Base-by-base conservation (phyloP, 2,329 filamentous ascomycete genomes). In the Colletotrichum gloeosporioides region DNA sequence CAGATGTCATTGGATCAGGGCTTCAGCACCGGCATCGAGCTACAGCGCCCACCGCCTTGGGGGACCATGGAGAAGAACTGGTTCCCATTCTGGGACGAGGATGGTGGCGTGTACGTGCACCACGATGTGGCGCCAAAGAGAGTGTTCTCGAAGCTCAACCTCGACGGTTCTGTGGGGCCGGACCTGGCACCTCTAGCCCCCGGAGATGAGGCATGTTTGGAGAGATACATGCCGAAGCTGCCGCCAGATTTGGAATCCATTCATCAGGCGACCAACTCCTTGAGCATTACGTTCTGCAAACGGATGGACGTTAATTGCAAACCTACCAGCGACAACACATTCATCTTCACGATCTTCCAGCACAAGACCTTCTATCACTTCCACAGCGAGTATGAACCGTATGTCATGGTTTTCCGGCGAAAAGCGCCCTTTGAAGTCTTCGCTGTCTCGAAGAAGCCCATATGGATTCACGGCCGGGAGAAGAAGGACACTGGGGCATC, bases 211-310 rank as follows among this genome's bases (percentile, higher is more conserved):
- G 78, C 80, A 39, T 92, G 91, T 78, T 79, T 91, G 71, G 80
- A 77, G 3, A 86, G 81, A 44, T 88, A 87, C 77, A 83, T 92
- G 69, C 89, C 90, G 0, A 77, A 80, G 15, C 69, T 85, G 1
- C 79, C 79, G 1, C 77, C 79, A 0, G 75, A 83, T 5, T 76
- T 85, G 27, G 88, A 90, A 79, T 88, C 86, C 0, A 87, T 92
- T 34, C 91, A 92, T 79, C 91, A 93, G 80, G 88, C 91, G 8
- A 92, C 90, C 25, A 93, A 93, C 80, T 90, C 90, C 3, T 84
- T 92, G 1, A 82, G 86, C 2, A 82, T 92, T 49, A 92, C 90
- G 4, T 83, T 92, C 69, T 92, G 91, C 82, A 82, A 83, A 10
- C 85, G 88, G 3, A 78, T 82, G 3, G 89, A 92, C 59, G 78